Evolutionary conservation across 1,284 basidiomycete genomes (phyloP).

Genomic region (Irpex rosettiformis): DNA sequence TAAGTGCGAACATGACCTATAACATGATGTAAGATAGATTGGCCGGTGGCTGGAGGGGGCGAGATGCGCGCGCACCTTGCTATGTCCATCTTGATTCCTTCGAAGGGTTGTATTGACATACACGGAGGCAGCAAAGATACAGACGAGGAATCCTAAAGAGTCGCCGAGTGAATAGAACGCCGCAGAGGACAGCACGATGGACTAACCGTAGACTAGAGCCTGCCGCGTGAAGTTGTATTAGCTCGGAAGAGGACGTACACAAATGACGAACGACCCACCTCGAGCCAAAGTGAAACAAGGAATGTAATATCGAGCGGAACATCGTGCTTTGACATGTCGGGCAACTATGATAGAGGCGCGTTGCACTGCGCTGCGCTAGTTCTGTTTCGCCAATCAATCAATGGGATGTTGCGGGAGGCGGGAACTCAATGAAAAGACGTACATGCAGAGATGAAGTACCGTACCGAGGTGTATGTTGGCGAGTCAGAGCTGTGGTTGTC

Average conservation of each 20-base stretch:
- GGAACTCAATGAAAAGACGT: not conserved
- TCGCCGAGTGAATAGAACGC: not conserved
- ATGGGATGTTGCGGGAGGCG: not conserved
- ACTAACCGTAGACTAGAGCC: conserved; percentile 18
- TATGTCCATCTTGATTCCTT: conserved; percentile 16
- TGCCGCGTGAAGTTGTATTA: conserved; percentile 2
- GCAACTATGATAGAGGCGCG: not conserved
- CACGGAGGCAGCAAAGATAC: conserved; percentile 17
- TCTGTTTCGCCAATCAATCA: conserved; percentile 1
- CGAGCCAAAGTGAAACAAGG: conserved; percentile 18
- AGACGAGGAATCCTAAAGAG: conserved; percentile 17
- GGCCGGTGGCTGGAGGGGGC: no score
- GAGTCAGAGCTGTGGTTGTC: conserved; percentile 4
- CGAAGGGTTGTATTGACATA: conserved; percentile 18
- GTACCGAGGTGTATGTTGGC: not conserved
- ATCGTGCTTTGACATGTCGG: conserved; percentile 12
- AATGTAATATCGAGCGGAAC: conserved; percentile 18
- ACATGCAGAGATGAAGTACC: not conserved
- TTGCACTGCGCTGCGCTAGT: not conserved
- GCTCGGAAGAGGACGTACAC: not conserved
- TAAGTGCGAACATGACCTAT: conserved; percentile 16
- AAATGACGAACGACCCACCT: conserved; percentile 11
- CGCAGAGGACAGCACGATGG: not conserved
- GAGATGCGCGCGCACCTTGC: conserved; percentile 8
- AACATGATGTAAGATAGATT: not conserved